A percentile compares a stretch with the other conserved stretches of the same genome.
These are phyloP conservation scores for Marchantia polymorpha DNA, from an alignment of 225 moss, liverwort and hornwort species.

Conservation along the genomic window DNA sequence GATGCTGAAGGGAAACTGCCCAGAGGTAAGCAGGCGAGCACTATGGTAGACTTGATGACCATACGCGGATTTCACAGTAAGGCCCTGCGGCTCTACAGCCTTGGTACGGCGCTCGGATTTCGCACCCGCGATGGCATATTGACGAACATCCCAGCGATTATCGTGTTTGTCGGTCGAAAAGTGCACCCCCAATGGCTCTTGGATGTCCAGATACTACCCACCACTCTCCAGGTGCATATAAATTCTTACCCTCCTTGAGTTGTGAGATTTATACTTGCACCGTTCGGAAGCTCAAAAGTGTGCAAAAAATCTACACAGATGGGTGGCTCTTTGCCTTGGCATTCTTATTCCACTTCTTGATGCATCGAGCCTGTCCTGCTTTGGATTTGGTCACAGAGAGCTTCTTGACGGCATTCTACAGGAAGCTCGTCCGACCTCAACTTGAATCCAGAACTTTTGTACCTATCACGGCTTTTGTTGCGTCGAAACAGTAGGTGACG, in stretches of 20 bases:
- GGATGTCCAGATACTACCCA: constrained; percentile 38
- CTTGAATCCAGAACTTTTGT: too few species aligned
- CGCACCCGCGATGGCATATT: constrained; percentile 61
- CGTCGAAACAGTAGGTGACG: too few species aligned
- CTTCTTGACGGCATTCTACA: too few species aligned
- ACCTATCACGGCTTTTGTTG: too few species aligned
- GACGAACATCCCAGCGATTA: constrained; percentile 67
- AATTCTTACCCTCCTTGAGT: too few species aligned
- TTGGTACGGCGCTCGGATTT: constrained; percentile 75
- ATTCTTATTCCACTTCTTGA: too few species aligned
- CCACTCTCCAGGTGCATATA: background rate
- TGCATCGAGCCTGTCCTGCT: too few species aligned
- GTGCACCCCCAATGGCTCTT: constrained; percentile 72
- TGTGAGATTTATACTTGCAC: too few species aligned
- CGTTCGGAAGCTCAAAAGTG: too few species aligned
- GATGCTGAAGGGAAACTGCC: constrained; percentile 2
- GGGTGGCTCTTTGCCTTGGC: constrained; percentile 33
- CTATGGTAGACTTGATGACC: constrained; percentile 72
- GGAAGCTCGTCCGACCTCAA: too few species aligned
- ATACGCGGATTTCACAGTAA: constrained; percentile 76
- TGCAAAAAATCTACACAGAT: constrained; percentile 42
- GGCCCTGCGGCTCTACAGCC: constrained; percentile 57
- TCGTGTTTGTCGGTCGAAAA: constrained; percentile 73
- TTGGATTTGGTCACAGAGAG: too few species aligned
- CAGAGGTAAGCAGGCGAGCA: constrained; percentile 56